phyloP scores from a whole-genome alignment of 2,329 filamentous ascomycete species.

The Orbilia quercus region DNA sequence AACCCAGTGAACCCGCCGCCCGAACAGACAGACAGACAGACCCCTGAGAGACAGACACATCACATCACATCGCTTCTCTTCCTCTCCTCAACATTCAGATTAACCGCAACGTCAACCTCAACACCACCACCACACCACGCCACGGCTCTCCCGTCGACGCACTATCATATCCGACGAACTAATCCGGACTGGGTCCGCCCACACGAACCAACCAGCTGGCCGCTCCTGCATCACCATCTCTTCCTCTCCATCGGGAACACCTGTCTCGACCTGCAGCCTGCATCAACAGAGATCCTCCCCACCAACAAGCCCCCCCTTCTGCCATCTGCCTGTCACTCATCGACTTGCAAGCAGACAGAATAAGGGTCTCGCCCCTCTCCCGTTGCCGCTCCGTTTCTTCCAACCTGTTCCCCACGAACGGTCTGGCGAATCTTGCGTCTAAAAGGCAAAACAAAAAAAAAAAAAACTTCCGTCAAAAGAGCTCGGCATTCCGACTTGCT shows the following conservation, averaged over 20 bases:
- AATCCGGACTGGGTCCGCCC: background rate
- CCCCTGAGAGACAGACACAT: constrained; percentile 50
- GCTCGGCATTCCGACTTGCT: constrained; percentile 53
- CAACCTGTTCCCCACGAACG: constrained; percentile 41
- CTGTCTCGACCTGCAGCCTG: constrained; percentile 42
- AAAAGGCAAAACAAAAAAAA: too few relatives aligned
- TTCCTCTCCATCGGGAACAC: constrained; percentile 45
- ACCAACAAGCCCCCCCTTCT: constrained; percentile 38
- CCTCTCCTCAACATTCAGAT: constrained; percentile 21
- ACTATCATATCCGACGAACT: constrained; percentile 14
- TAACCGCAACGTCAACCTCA: constrained; percentile 53
- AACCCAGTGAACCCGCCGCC: too few relatives aligned
- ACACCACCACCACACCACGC: constrained; percentile 42
- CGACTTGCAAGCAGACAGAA: constrained; percentile 29
- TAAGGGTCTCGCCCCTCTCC: constrained; percentile 30
- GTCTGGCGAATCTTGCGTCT: constrained; percentile 30
- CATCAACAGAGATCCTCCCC: constrained; percentile 15
- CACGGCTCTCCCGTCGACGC: constrained; percentile 13
- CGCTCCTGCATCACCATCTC: constrained; percentile 47
- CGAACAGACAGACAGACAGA: too few relatives aligned
- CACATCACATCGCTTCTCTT: constrained; percentile 56
- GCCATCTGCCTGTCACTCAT: constrained; percentile 16
- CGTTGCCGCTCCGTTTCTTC: constrained; percentile 25
- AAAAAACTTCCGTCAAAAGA: constrained; percentile 49
- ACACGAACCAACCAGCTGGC: constrained; percentile 51